Base-by-base conservation (phyloP, 441 rosid genomes). In the Euphorbia schlechtendalii region DNA sequence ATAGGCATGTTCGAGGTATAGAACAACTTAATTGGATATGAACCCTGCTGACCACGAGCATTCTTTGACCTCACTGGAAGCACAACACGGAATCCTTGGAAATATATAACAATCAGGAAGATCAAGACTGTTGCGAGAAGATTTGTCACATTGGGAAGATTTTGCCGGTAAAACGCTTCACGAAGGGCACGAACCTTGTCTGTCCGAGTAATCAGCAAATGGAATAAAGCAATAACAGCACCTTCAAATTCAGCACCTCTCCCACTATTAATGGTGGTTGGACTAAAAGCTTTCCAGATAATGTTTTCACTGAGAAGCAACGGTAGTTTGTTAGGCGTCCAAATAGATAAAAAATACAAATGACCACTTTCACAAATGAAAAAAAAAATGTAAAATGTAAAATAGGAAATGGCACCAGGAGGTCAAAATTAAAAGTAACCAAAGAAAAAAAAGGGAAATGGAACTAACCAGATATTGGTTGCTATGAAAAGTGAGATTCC, bases 161-260 rank as follows among this genome's bases (percentile, higher is more conserved):
- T 93, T 74, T 93, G 97, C 73, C 98, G 82, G 78, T 93, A 93
- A 68, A 93, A 93, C 15, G 97, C 98, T 69, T 93, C 95, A 5
- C 92, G 81, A 25, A 93, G 86, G 9, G 87, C 97, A 0, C 90
- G 87, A 30, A 88, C 89, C 60, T 93, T 93, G 77, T 93, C 87
- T 2, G 92, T 79, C 64, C 90, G 75, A 5, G 98, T 90, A 62
- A 92, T 85, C 41, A 92, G 77, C 59, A 86, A 78, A 72, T 92
- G 98, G 87, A 92, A 86, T 52, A 92, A 67, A 40, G 96, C 96
- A 67, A 92, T 88, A 27, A 92, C 88, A 62, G 96, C 97, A 71
- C 97, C 98, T 81, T 92, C 98, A 79, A 92, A 92, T 73, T 92
- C 96, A 64, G 98, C 97, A 52, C 98, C 98, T 14, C 98, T 82